phyloP scores from a whole-genome alignment of 1,284 basidiomycete species.

The Kalmanozyma brasiliensis region DNA sequence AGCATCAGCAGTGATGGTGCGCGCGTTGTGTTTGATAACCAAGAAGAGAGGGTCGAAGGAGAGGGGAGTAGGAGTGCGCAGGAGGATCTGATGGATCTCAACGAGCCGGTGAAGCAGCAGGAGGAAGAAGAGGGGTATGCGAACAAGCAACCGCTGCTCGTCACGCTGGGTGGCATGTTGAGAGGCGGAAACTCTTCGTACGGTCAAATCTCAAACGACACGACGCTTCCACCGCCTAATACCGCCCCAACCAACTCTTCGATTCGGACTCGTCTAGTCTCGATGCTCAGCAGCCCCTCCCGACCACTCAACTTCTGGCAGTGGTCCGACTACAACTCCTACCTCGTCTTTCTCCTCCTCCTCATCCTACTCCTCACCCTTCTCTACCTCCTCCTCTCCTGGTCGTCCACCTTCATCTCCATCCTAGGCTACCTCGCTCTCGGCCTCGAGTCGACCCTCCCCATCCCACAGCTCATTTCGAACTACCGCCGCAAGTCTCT shows the following conservation, averaged over 20 bases:
- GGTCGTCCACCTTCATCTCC: slow-evolving; percentile 75
- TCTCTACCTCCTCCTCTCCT: slow-evolving; percentile 75
- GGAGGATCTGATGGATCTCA: slow-evolving; percentile 28
- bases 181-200: slow-evolving; percentile 12
- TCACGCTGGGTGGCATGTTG: slow-evolving; percentile 28
- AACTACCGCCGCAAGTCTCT: slow-evolving; percentile 80
- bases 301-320: slow-evolving; percentile 84
- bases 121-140: slow-evolving; percentile 28
- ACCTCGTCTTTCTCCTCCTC: slow-evolving; percentile 83
- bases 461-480: slow-evolving; percentile 52
- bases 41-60: slow-evolving; percentile 1
- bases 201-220: slow-evolving; percentile 9
- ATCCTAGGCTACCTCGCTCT: slow-evolving; percentile 81
- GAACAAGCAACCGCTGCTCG: slow-evolving; percentile 46
- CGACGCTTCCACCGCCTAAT: neutral
- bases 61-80: neutral
- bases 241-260: neutral
- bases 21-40: slow-evolving; percentile 37
- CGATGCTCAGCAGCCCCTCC: too few species aligned
- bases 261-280: too few species aligned
- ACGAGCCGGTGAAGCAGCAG: slow-evolving; percentile 7
- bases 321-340: slow-evolving; percentile 77
- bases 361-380: slow-evolving; percentile 71
- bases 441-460: slow-evolving; percentile 69
- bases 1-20: slow-evolving; percentile 40